Evolutionary conservation across 2,329 filamentous ascomycete species (phyloP).

Genomic region (Exophiala dermatitidis): DNA sequence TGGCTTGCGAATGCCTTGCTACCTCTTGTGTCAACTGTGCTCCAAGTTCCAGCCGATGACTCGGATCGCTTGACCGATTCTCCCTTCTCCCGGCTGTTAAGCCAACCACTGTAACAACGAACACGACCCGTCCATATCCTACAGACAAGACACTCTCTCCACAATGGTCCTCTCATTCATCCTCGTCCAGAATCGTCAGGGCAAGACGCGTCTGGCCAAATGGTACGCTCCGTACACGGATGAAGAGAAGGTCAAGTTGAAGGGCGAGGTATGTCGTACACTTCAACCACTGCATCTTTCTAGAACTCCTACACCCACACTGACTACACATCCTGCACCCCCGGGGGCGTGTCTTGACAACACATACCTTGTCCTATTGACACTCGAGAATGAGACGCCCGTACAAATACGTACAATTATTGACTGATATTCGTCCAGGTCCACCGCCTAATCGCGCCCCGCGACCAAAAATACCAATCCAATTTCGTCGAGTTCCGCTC

Average conservation of each 20-base stretch:
- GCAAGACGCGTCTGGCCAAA: slow-evolving; percentile 96
- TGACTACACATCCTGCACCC: background rate
- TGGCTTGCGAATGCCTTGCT: too few relatives aligned
- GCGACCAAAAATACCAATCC: slow-evolving; percentile 98
- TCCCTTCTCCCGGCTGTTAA: too few relatives aligned
- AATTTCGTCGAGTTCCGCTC: slow-evolving; percentile 85
- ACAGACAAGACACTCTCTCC: too few relatives aligned
- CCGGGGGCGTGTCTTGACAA: too few relatives aligned
- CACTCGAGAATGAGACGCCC: too few relatives aligned
- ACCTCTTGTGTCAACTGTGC: too few relatives aligned
- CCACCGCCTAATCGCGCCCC: slow-evolving; percentile 92
- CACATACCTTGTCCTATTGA: too few relatives aligned
- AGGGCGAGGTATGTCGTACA: slow-evolving; percentile 69
- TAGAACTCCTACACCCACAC: background rate
- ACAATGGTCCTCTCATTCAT: slow-evolving; percentile 71
- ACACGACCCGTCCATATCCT: too few relatives aligned
- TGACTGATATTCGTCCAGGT: slow-evolving; percentile 49
- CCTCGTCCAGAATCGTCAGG: slow-evolving; percentile 85
- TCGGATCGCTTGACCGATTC: too few relatives aligned
- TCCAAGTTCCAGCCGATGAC: too few relatives aligned
- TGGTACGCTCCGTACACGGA: slow-evolving; percentile 99
- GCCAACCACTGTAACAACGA: too few relatives aligned
- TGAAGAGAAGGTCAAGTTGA: slow-evolving; percentile 98
- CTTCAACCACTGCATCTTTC: slow-evolving; percentile 1
- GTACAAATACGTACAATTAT: background rate